Conservation (phyloP, 306 rosid genomes). For the Herpetospermum pedunculosum region DNA sequence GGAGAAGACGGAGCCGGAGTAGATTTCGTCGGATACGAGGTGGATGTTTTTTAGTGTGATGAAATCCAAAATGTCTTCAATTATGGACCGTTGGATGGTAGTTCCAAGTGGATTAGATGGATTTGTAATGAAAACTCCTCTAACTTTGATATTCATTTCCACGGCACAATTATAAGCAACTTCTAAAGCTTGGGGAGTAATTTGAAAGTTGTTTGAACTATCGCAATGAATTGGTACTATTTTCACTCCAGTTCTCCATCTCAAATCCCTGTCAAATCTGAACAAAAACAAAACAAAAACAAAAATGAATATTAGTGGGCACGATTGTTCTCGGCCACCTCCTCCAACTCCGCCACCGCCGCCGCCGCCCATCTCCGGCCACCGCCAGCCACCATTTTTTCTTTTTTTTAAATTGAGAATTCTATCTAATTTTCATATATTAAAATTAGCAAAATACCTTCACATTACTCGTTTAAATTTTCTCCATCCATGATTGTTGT, state of each 20-base stretch:
- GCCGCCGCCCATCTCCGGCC: too few relatives aligned
- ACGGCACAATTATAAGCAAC: slow-evolving; percentile 48
- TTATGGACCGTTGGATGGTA: slow-evolving; percentile 42
- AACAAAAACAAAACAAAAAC: too few relatives aligned
- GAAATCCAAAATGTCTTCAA: slow-evolving; percentile 53
- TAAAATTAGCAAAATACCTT: too few relatives aligned
- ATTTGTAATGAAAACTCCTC: slow-evolving; percentile 68
- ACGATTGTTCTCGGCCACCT: too few relatives aligned
- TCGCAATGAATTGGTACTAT: slow-evolving; percentile 75
- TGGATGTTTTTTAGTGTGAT: slow-evolving; percentile 68
- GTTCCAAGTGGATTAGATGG: slow-evolving; percentile 87
- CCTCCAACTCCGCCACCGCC: too few relatives aligned
- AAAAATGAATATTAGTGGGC: too few relatives aligned
- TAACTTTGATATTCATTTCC: slow-evolving; percentile 37
- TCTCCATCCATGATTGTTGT: too few relatives aligned
- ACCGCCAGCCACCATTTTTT: too few relatives aligned
- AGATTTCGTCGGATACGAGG: slow-evolving; percentile 85
- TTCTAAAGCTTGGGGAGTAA: slow-evolving; percentile 56
- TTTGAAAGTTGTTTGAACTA: slow-evolving; percentile 72
- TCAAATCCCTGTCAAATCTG: slow-evolving; percentile 92
- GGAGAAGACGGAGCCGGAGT: slow-evolving; percentile 78
- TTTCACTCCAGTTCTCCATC: slow-evolving; percentile 91
- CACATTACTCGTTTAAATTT: too few relatives aligned
- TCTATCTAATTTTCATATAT: too few relatives aligned
- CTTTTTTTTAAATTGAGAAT: too few relatives aligned